A percentile compares a stretch with the other conserved stretches of the same genome.
Evolutionary conservation across 2,329 filamentous ascomycete genomes (phyloP).

Genomic region (Aspergillus sp.): DNA sequence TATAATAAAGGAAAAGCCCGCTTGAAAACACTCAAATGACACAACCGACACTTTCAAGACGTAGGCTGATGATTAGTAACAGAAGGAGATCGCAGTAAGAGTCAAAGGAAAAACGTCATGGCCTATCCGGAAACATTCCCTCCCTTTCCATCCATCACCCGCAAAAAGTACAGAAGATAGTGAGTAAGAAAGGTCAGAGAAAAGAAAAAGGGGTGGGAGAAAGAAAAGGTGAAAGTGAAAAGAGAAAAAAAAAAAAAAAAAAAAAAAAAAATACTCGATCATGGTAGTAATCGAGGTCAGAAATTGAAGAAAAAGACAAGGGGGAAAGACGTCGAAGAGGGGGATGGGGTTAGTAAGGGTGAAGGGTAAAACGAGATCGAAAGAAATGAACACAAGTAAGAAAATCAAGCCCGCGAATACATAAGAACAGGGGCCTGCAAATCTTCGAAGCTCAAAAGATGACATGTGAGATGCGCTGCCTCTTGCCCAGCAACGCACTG

Average conservation of each 20-base stretch:
- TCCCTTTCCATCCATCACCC: conserved; percentile 27
- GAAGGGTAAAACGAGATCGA: conserved; percentile 2
- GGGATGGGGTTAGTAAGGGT: background rate
- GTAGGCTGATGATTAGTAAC: conserved; percentile 24
- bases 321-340: background rate
- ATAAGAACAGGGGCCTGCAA: conserved; percentile 6
- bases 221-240: conserved; percentile 25
- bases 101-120: conserved; percentile 28
- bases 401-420: conserved; percentile 2
- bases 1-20: conserved; percentile 16
- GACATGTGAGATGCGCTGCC: conserved; percentile 5
- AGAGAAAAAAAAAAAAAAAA: conserved; percentile 8
- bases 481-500: conserved; percentile 12
- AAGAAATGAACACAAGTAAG: conserved; percentile 8
- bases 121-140: conserved; percentile 30
- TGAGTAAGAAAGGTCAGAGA: conserved; percentile 27
- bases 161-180: conserved; percentile 26
- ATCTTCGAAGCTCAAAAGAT: conserved; percentile 5
- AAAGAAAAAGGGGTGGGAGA: conserved; percentile 34
- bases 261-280: conserved; percentile 15
- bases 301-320: background rate
- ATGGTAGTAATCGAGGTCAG: conserved; percentile 1
- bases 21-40: conserved; percentile 25
- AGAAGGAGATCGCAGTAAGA: conserved; percentile 21
- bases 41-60: conserved; percentile 20